Evolutionary conservation across 1,284 basidiomycete species (phyloP), one percentile per base, ranked within the genome.

Genomic region (Cutaneotrichosporon curvatum): DNA sequence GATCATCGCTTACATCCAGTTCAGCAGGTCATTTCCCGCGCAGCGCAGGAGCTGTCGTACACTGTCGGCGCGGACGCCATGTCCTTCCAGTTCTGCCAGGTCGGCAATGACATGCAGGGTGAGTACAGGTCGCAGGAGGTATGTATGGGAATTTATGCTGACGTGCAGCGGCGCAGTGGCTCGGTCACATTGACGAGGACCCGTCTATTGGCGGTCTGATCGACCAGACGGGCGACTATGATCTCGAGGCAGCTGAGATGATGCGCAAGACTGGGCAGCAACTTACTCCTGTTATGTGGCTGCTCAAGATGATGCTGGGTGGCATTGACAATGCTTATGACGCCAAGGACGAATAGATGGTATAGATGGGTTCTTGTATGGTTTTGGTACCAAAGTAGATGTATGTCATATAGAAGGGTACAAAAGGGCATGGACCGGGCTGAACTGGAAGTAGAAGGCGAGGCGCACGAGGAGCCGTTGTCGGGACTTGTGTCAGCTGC

Each of bases 291-390:
- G 20, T 37, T 22, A 43, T 53, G 47, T 53, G 51, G 51, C 51
- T 53, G 3, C 38, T 53, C 19, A 53, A 53, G 49, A 43, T 53
- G 43, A 45, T 48, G 43, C 51, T 53, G 4, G 51, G 51, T 15
- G 47, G 38, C 21, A 53, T 53, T 12, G 51, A 53, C 51, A 22
- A 46, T 45, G 43, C 45, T 37, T 51, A 51, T 19, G 49, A 51
- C 41, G 47, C 49, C 4, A 43, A 51, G 45, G 49, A 47, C 31
- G 45, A 51, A 37, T 40, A 40, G 32, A 28, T 15, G 36, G 5
- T 20, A 12, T 28, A 28, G 25, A 28, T 28, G 25, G 25, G 25
- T 28, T 7, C 8, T 7, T 7, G 25, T 12, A n/a, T n/a, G n/a
- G n/a, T n/a, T n/a, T n/a, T n/a, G n/a, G n/a, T n/a, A n/a, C n/a